Percentiles rank a stretch among this genome's conserved stretches.
These are phyloP conservation scores for Penicillium sp. DNA, from an alignment of 2,329 filamentous ascomycete genomes.

Conservation along the genomic window DNA sequence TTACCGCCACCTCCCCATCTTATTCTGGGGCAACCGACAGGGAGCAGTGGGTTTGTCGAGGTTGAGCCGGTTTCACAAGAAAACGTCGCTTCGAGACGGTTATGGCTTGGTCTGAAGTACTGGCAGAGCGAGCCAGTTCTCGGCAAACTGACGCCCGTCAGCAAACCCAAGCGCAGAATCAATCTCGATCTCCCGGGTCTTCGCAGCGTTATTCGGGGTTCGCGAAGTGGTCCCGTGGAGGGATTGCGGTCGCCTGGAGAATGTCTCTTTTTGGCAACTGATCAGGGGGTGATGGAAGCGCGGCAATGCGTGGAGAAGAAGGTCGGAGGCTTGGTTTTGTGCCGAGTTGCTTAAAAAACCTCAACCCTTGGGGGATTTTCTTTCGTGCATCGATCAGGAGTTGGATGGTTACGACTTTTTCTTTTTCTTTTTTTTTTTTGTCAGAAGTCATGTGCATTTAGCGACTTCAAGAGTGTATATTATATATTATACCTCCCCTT, in stretches of 20 bases:
- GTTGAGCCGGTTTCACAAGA: conserved; percentile 57
- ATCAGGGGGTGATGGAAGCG: conserved; percentile 72
- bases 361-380: neutral
- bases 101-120: conserved; percentile 92
- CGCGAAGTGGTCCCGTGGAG: conserved; percentile 62
- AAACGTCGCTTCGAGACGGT: conserved; percentile 69
- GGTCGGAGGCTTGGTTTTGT: conserved; percentile 75
- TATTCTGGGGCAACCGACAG: conserved; percentile 48
- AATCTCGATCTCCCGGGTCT: conserved; percentile 62
- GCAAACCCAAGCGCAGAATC: conserved; percentile 70
- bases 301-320: conserved; percentile 77
- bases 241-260: conserved; percentile 75
- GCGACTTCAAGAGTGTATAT: neutral
- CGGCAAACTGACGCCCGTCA: conserved; percentile 61
- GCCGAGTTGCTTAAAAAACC: conserved; percentile 50
- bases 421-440: neutral
- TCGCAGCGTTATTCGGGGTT: conserved; percentile 63
- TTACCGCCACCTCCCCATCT: conserved; percentile 53
- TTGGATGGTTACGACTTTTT: neutral
- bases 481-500: neutral
- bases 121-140: conserved; percentile 78
- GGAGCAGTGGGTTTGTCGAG: conserved; percentile 33
- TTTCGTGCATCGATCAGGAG: neutral
- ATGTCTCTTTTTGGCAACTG: conserved; percentile 74
- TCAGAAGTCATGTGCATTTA: neutral